These are phyloP conservation scores for Clonostachys byssicola DNA, from an alignment of 2,329 filamentous ascomycete genomes.

Conservation along the genomic window DNA sequence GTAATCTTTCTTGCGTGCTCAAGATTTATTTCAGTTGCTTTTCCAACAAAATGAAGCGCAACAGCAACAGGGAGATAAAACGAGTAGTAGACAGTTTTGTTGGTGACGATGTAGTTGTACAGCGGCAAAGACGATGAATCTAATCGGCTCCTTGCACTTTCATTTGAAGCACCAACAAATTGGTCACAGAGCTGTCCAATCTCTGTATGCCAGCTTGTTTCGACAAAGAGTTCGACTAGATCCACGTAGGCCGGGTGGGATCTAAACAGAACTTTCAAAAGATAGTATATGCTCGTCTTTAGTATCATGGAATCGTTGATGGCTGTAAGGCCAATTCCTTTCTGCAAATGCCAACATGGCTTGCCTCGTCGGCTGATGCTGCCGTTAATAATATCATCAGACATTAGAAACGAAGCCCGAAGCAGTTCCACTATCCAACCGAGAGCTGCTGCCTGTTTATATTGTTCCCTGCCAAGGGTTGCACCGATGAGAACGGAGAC, in stretches of 20 bases:
- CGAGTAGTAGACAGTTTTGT: conserved; percentile 99
- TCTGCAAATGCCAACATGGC: conserved; percentile 94
- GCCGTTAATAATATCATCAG: conserved; percentile 97
- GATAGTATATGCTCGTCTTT: conserved; percentile 82
- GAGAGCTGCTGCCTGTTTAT: conserved; percentile 81
- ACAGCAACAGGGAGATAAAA: conserved; percentile 97
- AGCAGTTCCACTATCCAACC: conserved; percentile 98
- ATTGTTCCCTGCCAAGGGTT: conserved; percentile 74
- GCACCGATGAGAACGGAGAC: conserved; percentile 71
- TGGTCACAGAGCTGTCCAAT: conserved; percentile 92
- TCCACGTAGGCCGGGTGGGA: conserved; percentile 84
- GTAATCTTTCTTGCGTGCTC: conserved; percentile 87
- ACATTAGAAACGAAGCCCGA: conserved; percentile 97
- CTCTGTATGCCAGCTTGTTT: conserved; percentile 90
- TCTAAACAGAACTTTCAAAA: conserved; percentile 93
- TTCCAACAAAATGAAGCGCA: conserved; percentile 77
- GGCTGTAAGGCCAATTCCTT: conserved; percentile 87
- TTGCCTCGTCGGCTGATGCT: conserved; percentile 91
- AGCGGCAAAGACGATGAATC: conserved; percentile 94
- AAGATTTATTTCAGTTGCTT: conserved; percentile 84
- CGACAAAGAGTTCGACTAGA: conserved; percentile 93
- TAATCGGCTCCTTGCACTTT: conserved; percentile 63
- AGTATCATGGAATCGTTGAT: conserved; percentile 99
- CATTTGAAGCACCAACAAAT: conserved; percentile 69
- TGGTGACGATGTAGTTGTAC: conserved; percentile 97